Base-by-base conservation (phyloP, 2,329 filamentous ascomycete species). In the Tolypocladium tundrense region DNA sequence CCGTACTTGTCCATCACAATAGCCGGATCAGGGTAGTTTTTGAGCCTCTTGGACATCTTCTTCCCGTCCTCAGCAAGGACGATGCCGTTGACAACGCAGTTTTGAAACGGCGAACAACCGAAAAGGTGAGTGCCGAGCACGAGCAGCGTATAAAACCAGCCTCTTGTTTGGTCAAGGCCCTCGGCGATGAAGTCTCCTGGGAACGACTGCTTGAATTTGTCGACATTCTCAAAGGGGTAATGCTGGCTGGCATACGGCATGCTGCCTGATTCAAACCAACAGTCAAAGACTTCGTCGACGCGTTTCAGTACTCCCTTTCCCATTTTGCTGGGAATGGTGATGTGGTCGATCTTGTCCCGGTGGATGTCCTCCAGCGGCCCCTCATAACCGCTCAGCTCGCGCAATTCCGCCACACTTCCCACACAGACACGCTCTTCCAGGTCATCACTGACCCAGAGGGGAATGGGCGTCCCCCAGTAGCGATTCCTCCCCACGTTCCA, bases 1-100 rank as follows among this genome's bases (percentile, higher is more conserved):
- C 93, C 93, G 70, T 96, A 96, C 68, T 88, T 88, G 59, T 88
- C 77, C 81, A 97, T 94, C 64, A 97, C 84, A 55, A 91, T 77
- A 58, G 78, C 78, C 13, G 93, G 93, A 67, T 96, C 91, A 0
- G 93, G 93, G 72, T 96, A 97, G 74, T 97, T 97, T 77, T 97
- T 95, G 59, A 96, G 79, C 57, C 93, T 85, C 75, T 97, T 97
- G 8, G 91, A 96, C 93, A 97, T 97, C 79, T 97, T 97, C 79
- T 96, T 97, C 58, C 93, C 93, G 68, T 96, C 91, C 70, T 96
- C 91, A 1, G 92, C 92, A 45, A 97, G 81, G 5, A 97, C 91
- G 61, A 96, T 94, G 54, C 92, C 92, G 69, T 96, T 97, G 61
- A 96, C 91, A n/a, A 97, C 90, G 66, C 91, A 95, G 71, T 96